These are phyloP conservation scores for Dalbergia oliveri DNA, from an alignment of 306 rosid genomes.

Conservation along the genomic window DNA sequence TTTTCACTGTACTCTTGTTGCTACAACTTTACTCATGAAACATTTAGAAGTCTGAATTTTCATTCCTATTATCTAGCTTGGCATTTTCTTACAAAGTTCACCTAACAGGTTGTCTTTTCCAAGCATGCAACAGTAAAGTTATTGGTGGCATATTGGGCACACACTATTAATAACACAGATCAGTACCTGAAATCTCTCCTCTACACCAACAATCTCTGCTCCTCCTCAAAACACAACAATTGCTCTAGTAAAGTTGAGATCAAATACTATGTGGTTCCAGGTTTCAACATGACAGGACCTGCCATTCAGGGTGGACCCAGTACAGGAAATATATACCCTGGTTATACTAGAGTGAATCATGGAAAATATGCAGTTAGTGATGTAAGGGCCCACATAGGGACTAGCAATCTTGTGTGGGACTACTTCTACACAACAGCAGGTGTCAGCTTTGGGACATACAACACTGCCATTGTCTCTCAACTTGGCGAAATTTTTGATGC, in stretches of 20 bases:
- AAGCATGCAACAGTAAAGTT: constrained; percentile 83
- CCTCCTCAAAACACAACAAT: constrained; percentile 72
- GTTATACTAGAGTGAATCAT: constrained; percentile 82
- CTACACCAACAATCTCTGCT: constrained; percentile 82
- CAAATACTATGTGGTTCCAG: constrained; percentile 84
- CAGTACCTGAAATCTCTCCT: constrained; percentile 79
- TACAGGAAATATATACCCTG: constrained; percentile 78
- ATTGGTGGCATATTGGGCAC: constrained; percentile 90
- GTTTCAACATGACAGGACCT: constrained; percentile 86
- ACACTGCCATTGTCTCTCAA: constrained; percentile 75
- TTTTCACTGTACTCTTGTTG: background rate
- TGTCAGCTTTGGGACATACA: constrained; percentile 88
- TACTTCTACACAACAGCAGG: constrained; percentile 89
- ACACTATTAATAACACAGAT: constrained; percentile 73
- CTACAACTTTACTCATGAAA: background rate
- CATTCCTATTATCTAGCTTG: background rate
- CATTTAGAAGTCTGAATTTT: background rate
- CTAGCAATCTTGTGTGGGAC: constrained; percentile 95
- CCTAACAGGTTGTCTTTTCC: constrained; percentile 70
- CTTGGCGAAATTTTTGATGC: constrained; percentile 76
- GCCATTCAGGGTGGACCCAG: constrained; percentile 58
- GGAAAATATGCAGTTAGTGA: constrained; percentile 90
- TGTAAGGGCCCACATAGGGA: constrained; percentile 83
- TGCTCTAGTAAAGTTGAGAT: constrained; percentile 91
- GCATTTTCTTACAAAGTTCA: constrained; percentile 32